Percentiles rank a stretch among this genome's conserved stretches.
Evolutionary conservation across 805 yeast species (phyloP).

Genomic region (Zygosaccharomyces siamensis): DNA sequence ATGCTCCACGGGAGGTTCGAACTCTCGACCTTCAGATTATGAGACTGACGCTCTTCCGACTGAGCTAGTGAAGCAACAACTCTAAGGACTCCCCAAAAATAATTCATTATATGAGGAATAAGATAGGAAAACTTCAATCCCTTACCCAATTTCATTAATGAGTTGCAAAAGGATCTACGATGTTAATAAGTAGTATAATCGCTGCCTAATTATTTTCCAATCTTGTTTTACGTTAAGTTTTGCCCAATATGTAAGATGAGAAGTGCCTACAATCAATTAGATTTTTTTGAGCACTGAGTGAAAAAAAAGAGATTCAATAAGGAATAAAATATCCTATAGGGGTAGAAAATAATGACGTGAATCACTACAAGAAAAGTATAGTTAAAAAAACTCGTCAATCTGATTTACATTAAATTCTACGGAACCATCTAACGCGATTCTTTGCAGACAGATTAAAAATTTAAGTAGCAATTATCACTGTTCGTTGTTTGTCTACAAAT

Average conservation of each 20-base stretch:
- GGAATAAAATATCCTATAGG: background rate
- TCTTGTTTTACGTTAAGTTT: too few relatives aligned
- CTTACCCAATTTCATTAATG: too few relatives aligned
- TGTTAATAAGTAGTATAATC: too few relatives aligned
- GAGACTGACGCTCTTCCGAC: constrained; percentile 58
- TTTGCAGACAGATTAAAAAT: background rate
- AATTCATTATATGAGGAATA: too few relatives aligned
- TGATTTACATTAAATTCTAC: background rate
- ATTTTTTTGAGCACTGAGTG: background rate
- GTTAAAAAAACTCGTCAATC: background rate
- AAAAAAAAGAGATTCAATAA: background rate
- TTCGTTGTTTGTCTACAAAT: background rate
- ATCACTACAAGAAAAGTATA: background rate
- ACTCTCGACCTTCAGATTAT: constrained; percentile 54
- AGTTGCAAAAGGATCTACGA: too few relatives aligned
- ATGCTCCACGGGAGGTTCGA: constrained; percentile 50
- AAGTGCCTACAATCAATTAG: too few relatives aligned
- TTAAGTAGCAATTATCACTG: background rate
- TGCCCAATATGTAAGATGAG: too few relatives aligned
- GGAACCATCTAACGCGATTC: background rate
- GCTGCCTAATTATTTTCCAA: too few relatives aligned
- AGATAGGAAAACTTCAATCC: too few relatives aligned
- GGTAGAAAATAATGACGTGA: background rate
- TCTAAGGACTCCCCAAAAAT: too few relatives aligned
- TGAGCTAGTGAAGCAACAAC: constrained; percentile 46